These are phyloP conservation scores for Ogataea salicorniae DNA, from an alignment of 805 yeast species.

Conservation along the genomic window DNA sequence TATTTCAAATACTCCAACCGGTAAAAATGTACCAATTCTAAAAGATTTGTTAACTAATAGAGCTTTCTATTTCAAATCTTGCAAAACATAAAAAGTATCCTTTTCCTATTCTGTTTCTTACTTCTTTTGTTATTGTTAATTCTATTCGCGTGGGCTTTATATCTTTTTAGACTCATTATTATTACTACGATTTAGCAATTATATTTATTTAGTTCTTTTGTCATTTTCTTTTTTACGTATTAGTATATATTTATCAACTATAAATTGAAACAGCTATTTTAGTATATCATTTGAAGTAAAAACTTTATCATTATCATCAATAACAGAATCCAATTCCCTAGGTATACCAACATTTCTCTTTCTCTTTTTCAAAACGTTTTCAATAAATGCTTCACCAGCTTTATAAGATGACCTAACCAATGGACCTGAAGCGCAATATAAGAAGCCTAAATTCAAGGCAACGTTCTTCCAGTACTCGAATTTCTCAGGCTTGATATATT, in stretches of 20 bases:
- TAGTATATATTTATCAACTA: neutral
- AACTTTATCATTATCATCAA: conserved; percentile 14
- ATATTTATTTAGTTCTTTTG: too few species aligned
- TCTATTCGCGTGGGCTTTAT: too few species aligned
- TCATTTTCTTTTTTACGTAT: too few species aligned
- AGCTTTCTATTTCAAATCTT: conserved; percentile 6
- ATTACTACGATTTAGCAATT: too few species aligned
- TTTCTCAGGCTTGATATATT: conserved; percentile 88
- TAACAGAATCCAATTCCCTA: conserved; percentile 27
- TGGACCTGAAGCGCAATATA: conserved; percentile 97
- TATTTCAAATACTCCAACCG: conserved; percentile 13
- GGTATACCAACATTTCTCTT: conserved; percentile 38
- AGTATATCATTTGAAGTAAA: conserved; percentile 24
- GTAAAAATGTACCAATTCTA: conserved; percentile 13
- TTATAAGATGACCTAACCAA: conserved; percentile 93
- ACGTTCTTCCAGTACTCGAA: conserved; percentile 88
- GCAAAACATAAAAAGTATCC: neutral
- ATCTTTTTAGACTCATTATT: too few species aligned
- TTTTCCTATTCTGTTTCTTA: neutral
- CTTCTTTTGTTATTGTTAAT: neutral
- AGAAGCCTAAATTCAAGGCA: conserved; percentile 85
- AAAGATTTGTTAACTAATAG: conserved; percentile 12
- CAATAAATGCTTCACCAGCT: conserved; percentile 97
- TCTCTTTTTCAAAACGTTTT: conserved; percentile 82
- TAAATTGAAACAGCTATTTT: neutral